Conservation (phyloP, 257 asterid genomes). For the Capsicum rhomboideum region DNA sequence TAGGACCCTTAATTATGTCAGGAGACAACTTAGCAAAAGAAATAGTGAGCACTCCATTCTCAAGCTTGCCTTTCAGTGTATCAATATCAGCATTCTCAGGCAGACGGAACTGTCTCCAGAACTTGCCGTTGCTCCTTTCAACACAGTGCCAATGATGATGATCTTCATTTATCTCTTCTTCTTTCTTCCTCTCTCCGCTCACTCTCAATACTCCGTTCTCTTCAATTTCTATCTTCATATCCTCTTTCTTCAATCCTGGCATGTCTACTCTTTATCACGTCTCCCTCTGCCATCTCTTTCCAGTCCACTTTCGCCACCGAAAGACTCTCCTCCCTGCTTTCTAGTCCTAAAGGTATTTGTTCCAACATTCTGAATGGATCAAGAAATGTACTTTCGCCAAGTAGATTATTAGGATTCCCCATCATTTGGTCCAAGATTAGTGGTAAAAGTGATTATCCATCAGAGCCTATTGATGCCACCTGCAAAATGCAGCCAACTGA, state of each 20-base stretch:
- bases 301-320: conserved; percentile 8
- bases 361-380: conserved; percentile 23
- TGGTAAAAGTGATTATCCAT: conserved; percentile 9
- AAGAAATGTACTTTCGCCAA: too few relatives aligned
- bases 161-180: background rate
- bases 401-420: background rate
- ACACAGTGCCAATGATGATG: conserved; percentile 15
- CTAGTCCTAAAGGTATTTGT: conserved; percentile 11
- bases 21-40: too few relatives aligned
- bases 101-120: conserved; percentile 23
- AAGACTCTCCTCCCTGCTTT: conserved; percentile 6
- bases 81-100: conserved; percentile 18
- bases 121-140: conserved; percentile 11
- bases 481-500: background rate
- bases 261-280: conserved; percentile 12
- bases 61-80: conserved; percentile 11
- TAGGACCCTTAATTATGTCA: too few relatives aligned
- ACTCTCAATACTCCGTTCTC: conserved; percentile 14
- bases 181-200: conserved; percentile 10
- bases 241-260: conserved; percentile 18
- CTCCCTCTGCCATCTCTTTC: conserved; percentile 14
- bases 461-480: background rate
- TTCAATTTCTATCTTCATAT: conserved; percentile 15
- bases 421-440: background rate
- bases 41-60: conserved; percentile 19